phyloP scores from a whole-genome alignment of 805 yeast species.

The Cyberlindnera maclurae region DNA sequence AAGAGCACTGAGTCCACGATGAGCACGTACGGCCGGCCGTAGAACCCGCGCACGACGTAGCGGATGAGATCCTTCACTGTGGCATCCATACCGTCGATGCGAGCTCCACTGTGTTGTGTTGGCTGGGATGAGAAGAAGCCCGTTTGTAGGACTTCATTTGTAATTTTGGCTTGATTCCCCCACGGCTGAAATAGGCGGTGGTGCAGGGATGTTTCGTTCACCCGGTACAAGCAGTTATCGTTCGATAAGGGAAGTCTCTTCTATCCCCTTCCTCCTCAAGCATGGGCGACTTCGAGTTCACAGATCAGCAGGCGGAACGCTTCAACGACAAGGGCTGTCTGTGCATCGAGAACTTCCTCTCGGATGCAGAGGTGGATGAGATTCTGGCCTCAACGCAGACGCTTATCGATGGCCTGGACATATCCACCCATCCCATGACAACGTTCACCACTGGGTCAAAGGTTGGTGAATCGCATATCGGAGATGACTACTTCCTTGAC shows the following conservation, averaged over 20 bases:
- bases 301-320: conserved; percentile 36
- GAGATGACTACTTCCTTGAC: conserved; percentile 63
- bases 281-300: conserved; percentile 2
- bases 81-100: conserved; percentile 26
- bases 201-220: too few relatives aligned
- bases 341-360: conserved; percentile 49
- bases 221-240: too few relatives aligned
- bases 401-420: conserved; percentile 43
- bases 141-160: too few relatives aligned
- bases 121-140: too few relatives aligned
- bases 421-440: conserved; percentile 57
- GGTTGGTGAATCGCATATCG: conserved; percentile 50
- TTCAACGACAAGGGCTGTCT: conserved; percentile 56
- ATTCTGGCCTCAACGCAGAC: conserved; percentile 37
- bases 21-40: conserved; percentile 73
- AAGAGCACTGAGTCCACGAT: conserved; percentile 80
- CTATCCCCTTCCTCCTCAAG: too few relatives aligned
- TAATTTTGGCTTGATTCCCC: too few relatives aligned
- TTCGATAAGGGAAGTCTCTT: too few relatives aligned
- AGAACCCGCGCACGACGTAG: conserved; percentile 81
- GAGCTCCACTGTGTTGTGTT: too few relatives aligned
- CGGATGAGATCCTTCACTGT: conserved; percentile 47
- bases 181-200: too few relatives aligned
- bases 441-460: conserved; percentile 52
- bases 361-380: conserved; percentile 30